Base-by-base conservation (phyloP, 1,284 basidiomycete genomes). In the Sparassis latifolia region DNA sequence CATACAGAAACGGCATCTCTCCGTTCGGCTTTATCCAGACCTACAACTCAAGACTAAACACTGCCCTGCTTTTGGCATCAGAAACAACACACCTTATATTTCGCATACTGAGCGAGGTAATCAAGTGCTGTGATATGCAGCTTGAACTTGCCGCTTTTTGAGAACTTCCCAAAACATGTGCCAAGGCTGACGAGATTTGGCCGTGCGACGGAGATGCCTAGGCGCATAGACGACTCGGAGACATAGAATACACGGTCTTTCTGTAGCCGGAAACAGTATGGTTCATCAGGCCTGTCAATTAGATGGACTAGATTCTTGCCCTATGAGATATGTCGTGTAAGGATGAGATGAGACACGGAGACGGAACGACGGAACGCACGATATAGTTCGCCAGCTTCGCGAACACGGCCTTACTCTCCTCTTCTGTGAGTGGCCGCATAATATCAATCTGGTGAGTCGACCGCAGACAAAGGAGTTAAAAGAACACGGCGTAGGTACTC, bases 21-120 rank as follows among this genome's bases (percentile, higher is more conserved):
- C 97, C 97, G 57, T 99, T 97, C 10, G 95, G 89, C 70, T 99
- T 99, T 69, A 99, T 96, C 97, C 97, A 99, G 37, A 98, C 84
- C 95, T 97, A 59, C 6, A 32, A 9, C 20, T 42, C 2, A 5
- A 28, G 32, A 33, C 37, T 33, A 10, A 20, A 20, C 7, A 12
- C 28, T 10, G 31, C 29, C 48, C 2, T 44, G 28, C 4, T 32
- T 9, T 29, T n/a, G 10, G 52, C 12, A 12, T 33, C 10, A 33
- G 33, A 7, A 6, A 45, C 4, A 3, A 58, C 72, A 48, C 57
- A 92, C 95, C 81, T 99, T 99, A 78, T 95, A 94, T 71, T 97
- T 98, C 29, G 97, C 96, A 67, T 97, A 97, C 66, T 97, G 92
- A 2, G 93, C 92, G 49, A 99, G 72, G 65, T 92, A 89, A 66